A percentile compares a stretch with the other conserved stretches of the same genome.
Evolutionary conservation across 345 rosid species (phyloP).

Genomic region (Acer saccharum): DNA sequence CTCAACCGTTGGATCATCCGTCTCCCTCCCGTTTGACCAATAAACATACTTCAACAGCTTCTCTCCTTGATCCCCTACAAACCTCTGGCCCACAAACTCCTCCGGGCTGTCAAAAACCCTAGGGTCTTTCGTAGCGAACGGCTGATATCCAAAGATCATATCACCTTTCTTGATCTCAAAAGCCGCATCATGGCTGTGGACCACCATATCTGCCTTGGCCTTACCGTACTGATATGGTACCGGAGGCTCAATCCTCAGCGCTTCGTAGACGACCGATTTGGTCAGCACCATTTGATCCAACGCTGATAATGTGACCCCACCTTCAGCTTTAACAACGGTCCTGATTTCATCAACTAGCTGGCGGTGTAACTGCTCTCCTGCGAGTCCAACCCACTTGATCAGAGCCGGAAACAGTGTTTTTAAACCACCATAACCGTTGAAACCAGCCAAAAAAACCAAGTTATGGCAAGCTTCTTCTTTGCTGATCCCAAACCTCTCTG

Average conservation of each 20-base stretch:
- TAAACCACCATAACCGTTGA: constrained; percentile 47
- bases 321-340: constrained; percentile 25
- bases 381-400: constrained; percentile 46
- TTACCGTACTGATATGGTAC: constrained; percentile 50
- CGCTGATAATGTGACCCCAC: constrained; percentile 31
- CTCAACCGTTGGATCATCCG: constrained; percentile 38
- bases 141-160: constrained; percentile 54
- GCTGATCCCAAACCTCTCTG: constrained; percentile 32
- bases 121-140: constrained; percentile 49
- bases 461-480: constrained; percentile 55
- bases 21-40: constrained; percentile 58
- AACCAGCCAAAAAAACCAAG: constrained; percentile 37
- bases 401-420: constrained; percentile 33
- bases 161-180: constrained; percentile 51
- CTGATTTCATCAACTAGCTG: constrained; percentile 43
- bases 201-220: constrained; percentile 42
- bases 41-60: constrained; percentile 46
- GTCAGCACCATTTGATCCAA: constrained; percentile 47
- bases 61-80: constrained; percentile 42
- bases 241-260: constrained; percentile 44
- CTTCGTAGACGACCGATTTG: constrained; percentile 51
- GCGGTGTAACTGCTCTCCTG: constrained; percentile 39
- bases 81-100: constrained; percentile 45
- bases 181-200: constrained; percentile 46
- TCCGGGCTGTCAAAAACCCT: constrained; percentile 39